Base-by-base conservation (phyloP, 495 filamentous ascomycete genomes). In the Pyrenula massariospora region DNA sequence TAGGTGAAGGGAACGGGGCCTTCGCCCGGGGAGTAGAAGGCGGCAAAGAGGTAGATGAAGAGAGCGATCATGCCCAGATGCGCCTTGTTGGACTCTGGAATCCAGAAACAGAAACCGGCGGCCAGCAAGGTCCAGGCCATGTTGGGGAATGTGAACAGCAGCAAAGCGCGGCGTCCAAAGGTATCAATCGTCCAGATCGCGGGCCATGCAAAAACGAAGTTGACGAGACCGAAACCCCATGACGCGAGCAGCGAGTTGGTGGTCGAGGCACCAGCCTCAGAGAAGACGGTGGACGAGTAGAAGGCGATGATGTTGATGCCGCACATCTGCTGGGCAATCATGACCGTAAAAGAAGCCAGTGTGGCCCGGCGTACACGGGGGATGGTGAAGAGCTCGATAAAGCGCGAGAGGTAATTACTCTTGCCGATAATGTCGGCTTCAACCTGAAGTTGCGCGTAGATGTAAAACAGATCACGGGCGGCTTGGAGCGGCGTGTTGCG, bases 1-100 rank as follows among this genome's bases (percentile, higher is more conserved):
- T 88, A 87, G 2, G 83, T 83, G 64, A 81, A 88, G 0, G 86
- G 84, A 5, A 88, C 84, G 10, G 85, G 85, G 0, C 84, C 86
- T 69, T 84, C 83, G 8, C 84, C 84, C 1, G 83, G 80, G 2
- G 82, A 86, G 70, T 87, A 88, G 63, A 85, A 85, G 1, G 76
- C 79, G 12, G 76, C 77, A 59, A 86, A 87, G 21, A 88, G 53
- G 69, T 82, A 87, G 56, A 88, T 68, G 62, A 87, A 88, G 49
- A 84, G 70, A 12, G 82, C 79, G 23, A 88, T 77, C 0, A 77
- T 52, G 19, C 68, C 77, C 2, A 84, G 63, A 62, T 78, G 76
- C 2, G 79, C 73, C 1, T 42, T 62, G 19, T 57, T 69, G 19
- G 56, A 22, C 50, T 65, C 19, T 0, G 73, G 73, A 31, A 78